phyloP scores from a whole-genome alignment of 2,329 filamentous ascomycete species.

The Cercospora janseana region DNA sequence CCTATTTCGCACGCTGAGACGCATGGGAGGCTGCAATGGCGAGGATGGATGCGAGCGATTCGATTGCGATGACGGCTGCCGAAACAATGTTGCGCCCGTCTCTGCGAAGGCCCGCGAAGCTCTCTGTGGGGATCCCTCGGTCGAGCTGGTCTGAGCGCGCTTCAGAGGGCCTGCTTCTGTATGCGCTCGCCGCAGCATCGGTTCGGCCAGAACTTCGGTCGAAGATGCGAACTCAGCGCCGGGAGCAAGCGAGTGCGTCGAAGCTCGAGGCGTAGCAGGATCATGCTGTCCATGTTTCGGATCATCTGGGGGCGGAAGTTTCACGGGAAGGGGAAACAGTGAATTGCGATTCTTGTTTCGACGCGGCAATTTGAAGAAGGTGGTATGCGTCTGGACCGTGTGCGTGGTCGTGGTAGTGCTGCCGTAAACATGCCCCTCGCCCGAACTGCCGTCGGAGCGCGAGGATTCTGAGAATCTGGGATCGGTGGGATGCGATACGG shows the following conservation, averaged over 20 bases:
- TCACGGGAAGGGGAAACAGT: slow-evolving; percentile 86
- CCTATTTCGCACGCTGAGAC: slow-evolving; percentile 65
- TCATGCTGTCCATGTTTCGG: slow-evolving; percentile 40
- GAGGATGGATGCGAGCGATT: slow-evolving; percentile 64
- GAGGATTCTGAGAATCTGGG: slow-evolving; percentile 77
- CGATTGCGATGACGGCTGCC: slow-evolving; percentile 62
- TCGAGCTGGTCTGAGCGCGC: slow-evolving; percentile 21
- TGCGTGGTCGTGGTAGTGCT: slow-evolving; percentile 62
- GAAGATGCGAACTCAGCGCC: slow-evolving; percentile 23
- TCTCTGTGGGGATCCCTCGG: slow-evolving; percentile 47
- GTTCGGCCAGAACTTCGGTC: slow-evolving; percentile 20
- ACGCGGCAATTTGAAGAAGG: slow-evolving; percentile 78
- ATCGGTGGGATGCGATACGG: slow-evolving; percentile 46
- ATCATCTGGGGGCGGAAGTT: slow-evolving; percentile 54
- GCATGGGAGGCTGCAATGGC: slow-evolving; percentile 57
- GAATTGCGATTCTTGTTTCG: slow-evolving; percentile 72
- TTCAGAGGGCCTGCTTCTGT: slow-evolving; percentile 32
- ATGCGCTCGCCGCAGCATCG: slow-evolving; percentile 28
- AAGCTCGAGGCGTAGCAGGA: slow-evolving; percentile 41
- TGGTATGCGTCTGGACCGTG: slow-evolving; percentile 58
- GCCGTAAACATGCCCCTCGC: slow-evolving; percentile 59
- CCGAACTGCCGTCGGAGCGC: slow-evolving; percentile 70
- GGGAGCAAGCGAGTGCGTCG: slow-evolving; percentile 32
- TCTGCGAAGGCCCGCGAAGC: slow-evolving; percentile 49
- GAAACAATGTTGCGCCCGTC: slow-evolving; percentile 50